phyloP scores from a whole-genome alignment of 1,139 yeast genomes.

The Hanseniaspora sp. region DNA sequence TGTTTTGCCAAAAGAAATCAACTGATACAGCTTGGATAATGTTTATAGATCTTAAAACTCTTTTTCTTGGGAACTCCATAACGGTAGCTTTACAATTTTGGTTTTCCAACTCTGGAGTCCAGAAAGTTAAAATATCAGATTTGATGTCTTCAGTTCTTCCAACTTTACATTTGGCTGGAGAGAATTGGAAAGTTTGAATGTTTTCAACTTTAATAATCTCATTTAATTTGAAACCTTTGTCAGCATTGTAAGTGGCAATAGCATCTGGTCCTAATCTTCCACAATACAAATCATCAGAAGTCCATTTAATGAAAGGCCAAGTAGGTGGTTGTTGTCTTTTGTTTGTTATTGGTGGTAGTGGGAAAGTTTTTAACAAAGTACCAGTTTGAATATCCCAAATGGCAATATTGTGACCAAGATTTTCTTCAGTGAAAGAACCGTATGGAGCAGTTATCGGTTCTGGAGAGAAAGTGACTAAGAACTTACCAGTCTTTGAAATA shows the following conservation, averaged over 20 bases:
- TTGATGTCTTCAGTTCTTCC: conserved; percentile 37
- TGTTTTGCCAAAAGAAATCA: conserved; percentile 88
- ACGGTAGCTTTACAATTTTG: conserved; percentile 92
- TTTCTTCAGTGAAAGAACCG: conserved; percentile 78
- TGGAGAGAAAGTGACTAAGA: conserved; percentile 81
- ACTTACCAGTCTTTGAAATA: conserved; percentile 86
- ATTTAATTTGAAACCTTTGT: conserved; percentile 56
- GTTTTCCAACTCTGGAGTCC: conserved; percentile 92
- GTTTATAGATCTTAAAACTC: conserved; percentile 79
- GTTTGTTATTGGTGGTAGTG: conserved; percentile 49
- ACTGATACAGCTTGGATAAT: conserved; percentile 90
- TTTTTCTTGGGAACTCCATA: conserved; percentile 77
- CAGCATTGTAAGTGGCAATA: conserved; percentile 69
- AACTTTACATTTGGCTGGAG: conserved; percentile 74
- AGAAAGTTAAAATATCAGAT: conserved; percentile 69
- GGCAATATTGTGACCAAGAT: conserved; percentile 86
- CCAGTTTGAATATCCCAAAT: conserved; percentile 88
- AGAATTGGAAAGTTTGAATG: conserved; percentile 85
- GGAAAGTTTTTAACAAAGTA: conserved; percentile 79
- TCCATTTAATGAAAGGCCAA: conserved; percentile 98
- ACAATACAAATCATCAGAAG: conserved; percentile 83
- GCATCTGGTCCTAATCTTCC: conserved; percentile 95
- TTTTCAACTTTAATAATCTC: conserved; percentile 78
- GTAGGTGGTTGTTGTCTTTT: conserved; percentile 45
- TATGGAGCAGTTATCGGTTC: conserved; percentile 66